Conservation (phyloP, 495 filamentous ascomycete species). For the Aeminium ludgeri region DNA sequence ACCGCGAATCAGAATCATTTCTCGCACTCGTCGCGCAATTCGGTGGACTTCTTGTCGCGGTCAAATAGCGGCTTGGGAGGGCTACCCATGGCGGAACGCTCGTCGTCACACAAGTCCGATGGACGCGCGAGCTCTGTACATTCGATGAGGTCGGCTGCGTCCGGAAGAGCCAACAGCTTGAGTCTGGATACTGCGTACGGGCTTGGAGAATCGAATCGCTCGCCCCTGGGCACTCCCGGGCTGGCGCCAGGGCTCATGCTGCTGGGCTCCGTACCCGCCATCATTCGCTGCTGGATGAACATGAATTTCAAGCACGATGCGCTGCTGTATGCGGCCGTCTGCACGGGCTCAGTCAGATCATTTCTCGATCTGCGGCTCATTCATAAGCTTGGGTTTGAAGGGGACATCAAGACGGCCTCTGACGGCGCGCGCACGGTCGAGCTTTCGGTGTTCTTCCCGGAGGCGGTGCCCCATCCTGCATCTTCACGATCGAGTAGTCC, state of each 20-base stretch:
- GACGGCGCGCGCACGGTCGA: constrained; percentile 49
- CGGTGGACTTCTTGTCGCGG: constrained; percentile 61
- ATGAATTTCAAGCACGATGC: constrained; percentile 71
- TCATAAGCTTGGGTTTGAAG: constrained; percentile 49
- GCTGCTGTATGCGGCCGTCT: constrained; percentile 79
- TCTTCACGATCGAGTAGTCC: constrained; percentile 59
- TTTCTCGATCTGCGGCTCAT: constrained; percentile 56
- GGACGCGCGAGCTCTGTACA: constrained; percentile 86
- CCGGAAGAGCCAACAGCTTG: constrained; percentile 68
- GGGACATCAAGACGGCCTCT: constrained; percentile 42
- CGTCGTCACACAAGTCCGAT: constrained; percentile 86
- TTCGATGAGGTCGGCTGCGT: constrained; percentile 46
- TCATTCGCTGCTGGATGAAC: constrained; percentile 90
- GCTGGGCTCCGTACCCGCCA: constrained; percentile 72
- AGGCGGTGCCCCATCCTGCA: constrained; percentile 64
- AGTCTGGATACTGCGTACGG: constrained; percentile 58
- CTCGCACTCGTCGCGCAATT: constrained; percentile 62
- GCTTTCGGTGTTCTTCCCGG: constrained; percentile 71
- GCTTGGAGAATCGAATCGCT: constrained; percentile 43
- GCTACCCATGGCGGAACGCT: constrained; percentile 72
- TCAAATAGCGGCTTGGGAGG: constrained; percentile 60
- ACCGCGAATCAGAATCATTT: constrained; percentile 85
- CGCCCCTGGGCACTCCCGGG: constrained; percentile 46
- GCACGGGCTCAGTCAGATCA: constrained; percentile 79
- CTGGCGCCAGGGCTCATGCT: constrained; percentile 70